Evolutionary conservation across 2,329 filamentous ascomycete genomes (phyloP).

Genomic region (Amauroascus verrucosus): DNA sequence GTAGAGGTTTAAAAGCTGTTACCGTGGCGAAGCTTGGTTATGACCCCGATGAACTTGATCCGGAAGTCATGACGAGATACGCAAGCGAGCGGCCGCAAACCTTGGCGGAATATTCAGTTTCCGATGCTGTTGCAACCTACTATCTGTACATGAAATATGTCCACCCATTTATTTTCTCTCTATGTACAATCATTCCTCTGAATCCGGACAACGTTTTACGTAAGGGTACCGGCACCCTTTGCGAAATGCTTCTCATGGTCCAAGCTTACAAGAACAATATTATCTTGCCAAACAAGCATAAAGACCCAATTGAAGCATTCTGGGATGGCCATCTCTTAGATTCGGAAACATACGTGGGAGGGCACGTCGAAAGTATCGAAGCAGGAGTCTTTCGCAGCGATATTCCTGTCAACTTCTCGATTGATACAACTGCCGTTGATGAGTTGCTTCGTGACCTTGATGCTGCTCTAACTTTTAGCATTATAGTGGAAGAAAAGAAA

Average conservation of each 20-base stretch:
- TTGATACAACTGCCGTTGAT: constrained; percentile 82
- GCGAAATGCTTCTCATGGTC: constrained; percentile 98
- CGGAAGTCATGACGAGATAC: constrained; percentile 87
- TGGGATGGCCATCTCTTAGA: constrained; percentile 95
- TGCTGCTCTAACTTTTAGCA: constrained; percentile 76
- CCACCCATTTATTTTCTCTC: constrained; percentile 98
- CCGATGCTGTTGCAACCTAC: constrained; percentile 96
- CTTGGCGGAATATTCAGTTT: constrained; percentile 94
- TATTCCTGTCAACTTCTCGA: constrained; percentile 84
- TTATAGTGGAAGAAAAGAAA: constrained; percentile 75
- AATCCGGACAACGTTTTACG: constrained; percentile 85
- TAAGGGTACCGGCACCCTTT: constrained; percentile 96
- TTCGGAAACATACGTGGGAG: constrained; percentile 95
- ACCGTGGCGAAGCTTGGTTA: constrained; percentile 97
- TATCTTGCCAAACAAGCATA: constrained; percentile 90
- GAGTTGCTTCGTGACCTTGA: constrained; percentile 81
- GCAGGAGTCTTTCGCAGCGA: constrained; percentile 93
- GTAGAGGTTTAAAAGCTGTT: constrained; percentile 91
- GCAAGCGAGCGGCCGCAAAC: constrained; percentile 86
- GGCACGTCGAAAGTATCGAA: constrained; percentile 98
- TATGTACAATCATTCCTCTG: constrained; percentile 91
- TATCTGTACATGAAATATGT: constrained; percentile 99
- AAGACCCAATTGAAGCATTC: constrained; percentile 80
- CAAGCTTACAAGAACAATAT: constrained; percentile 90
- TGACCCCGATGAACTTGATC: constrained; percentile 94